Evolutionary conservation across 495 filamentous ascomycete species (phyloP), one percentile per base, ranked within the genome.

Genomic region (Coniosporium apollinis): DNA sequence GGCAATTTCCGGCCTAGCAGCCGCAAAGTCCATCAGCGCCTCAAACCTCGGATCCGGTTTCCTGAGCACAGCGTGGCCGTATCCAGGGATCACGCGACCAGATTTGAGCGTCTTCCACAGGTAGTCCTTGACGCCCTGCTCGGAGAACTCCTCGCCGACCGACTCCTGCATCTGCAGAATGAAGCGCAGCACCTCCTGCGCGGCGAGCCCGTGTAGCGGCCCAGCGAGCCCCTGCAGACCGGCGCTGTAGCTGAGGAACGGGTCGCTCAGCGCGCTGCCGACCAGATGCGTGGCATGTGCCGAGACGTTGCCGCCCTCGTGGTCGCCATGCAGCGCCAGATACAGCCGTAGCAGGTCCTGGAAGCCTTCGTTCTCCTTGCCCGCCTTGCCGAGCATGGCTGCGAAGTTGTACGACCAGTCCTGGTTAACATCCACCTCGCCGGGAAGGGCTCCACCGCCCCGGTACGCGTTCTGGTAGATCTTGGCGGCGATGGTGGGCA

Each of bases 361-460:
- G 70, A 97, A 97, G 56, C 83, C 81, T 55, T 83, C 72, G 51
- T 94, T 76, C 51, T 86, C 62, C 46, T 71, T 66, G 39, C 84
- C 85, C 28, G 73, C 75, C 60, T 89, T 94, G 47, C 89, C 89
- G 19, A 97, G 73, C 70, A 96, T 86, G 51, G 85, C 80, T 26
- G 89, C 89, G 43, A 93, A 96, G 64, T 97, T 97, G 67, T 94
- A 85, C 0, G 85, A 74, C 89, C 89, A 97, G 54, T 97, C 89
- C 60, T 94, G 85, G 29, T 77, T 62, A 20, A 67, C 52, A 50
- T 94, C 86, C 42, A 89, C 67, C 36, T 80, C 63, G 24, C 75
- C 74, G 3, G 86, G 81, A 15, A 87, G 65, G 28, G 75, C 65
- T 28, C 79, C 81, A 41, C 80, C 79, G 30, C 77, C 76, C 32